A percentile compares a stretch with the other conserved stretches of the same genome.
phyloP scores from a whole-genome alignment of 73 alveolate genomes.

The Durusdinium trenchii region DNA sequence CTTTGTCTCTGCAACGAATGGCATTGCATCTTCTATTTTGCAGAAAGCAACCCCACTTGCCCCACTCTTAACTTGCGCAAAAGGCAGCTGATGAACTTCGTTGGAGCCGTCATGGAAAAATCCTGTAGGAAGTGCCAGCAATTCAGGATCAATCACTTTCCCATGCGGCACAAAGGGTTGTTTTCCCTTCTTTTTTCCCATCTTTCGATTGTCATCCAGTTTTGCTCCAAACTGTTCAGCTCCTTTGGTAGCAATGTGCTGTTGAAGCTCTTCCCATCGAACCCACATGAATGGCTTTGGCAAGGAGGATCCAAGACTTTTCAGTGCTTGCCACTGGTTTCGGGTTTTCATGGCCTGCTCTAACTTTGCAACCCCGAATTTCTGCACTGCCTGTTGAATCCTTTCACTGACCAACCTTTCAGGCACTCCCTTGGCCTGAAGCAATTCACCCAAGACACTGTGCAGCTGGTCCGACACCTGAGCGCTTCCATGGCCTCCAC shows the following conservation, averaged over 20 bases:
- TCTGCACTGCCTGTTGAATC: background rate
- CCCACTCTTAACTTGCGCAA: background rate
- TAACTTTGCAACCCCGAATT: background rate
- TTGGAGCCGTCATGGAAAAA: background rate
- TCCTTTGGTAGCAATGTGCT: background rate
- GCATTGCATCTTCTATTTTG: background rate
- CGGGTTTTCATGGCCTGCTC: background rate
- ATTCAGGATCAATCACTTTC: background rate
- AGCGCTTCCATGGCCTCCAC: too few relatives aligned
- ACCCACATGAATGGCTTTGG: constrained; percentile 18
- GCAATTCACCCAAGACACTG: background rate
- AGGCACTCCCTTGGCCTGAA: background rate
- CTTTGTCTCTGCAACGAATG: background rate
- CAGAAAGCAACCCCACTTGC: background rate
- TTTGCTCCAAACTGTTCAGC: background rate
- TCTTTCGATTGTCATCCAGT: background rate
- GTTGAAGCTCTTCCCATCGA: background rate
- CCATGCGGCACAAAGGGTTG: background rate
- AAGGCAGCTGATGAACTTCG: background rate
- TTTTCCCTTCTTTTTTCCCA: background rate
- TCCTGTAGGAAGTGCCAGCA: background rate
- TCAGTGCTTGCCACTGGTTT: background rate
- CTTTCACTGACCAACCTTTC: background rate
- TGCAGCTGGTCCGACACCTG: too few relatives aligned
- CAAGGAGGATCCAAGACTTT: background rate